These are phyloP conservation scores for Termitomyces sp. DNA, from an alignment of 768 basidiomycete genomes.

Conservation along the genomic window DNA sequence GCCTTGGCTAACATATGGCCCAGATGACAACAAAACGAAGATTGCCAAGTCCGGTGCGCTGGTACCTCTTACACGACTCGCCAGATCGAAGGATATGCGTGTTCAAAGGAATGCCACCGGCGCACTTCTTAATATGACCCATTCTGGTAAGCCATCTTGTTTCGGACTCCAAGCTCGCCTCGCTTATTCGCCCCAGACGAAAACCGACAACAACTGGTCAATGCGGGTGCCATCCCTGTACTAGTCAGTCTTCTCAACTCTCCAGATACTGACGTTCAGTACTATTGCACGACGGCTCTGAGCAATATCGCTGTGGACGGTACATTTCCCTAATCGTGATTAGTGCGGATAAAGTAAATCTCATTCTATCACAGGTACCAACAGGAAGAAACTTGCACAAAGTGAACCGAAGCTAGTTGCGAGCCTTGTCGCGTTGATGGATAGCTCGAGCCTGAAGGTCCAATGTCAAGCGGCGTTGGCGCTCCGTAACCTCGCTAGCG, in stretches of 20 bases:
- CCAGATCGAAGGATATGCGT: slow-evolving; percentile 98
- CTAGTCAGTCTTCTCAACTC: slow-evolving; percentile 91
- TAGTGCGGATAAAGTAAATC: background rate
- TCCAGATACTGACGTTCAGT: slow-evolving; percentile 98
- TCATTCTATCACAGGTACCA: slow-evolving; percentile 46
- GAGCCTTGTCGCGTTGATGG: slow-evolving; percentile 93
- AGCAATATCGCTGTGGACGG: slow-evolving; percentile 99
- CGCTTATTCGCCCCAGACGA: slow-evolving; percentile 56
- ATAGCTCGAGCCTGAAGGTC: slow-evolving; percentile 94
- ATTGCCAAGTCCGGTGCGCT: slow-evolving; percentile 99
- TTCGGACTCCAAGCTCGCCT: slow-evolving; percentile 2
- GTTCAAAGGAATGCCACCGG: slow-evolving; percentile 99
- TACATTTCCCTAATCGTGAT: slow-evolving; percentile 16
- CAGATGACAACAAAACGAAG: slow-evolving; percentile 99
- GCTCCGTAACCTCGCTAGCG: slow-evolving; percentile 92
- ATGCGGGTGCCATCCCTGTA: slow-evolving; percentile 97
- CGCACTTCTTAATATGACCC: slow-evolving; percentile 97
- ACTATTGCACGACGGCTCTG: slow-evolving; percentile 97
- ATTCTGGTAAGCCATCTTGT: slow-evolving; percentile 64
- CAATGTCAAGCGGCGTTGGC: slow-evolving; percentile 98
- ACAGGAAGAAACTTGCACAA: slow-evolving; percentile 91
- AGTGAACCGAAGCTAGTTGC: slow-evolving; percentile 93
- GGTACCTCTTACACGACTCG: slow-evolving; percentile 91
- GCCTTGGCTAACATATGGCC: slow-evolving; percentile 2
- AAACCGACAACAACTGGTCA: slow-evolving; percentile 96